Evolutionary conservation across 352 stramenopile genomes (phyloP), one percentile per base, ranked within the genome.

Genomic region (Globisporangium cylindrosporum): DNA sequence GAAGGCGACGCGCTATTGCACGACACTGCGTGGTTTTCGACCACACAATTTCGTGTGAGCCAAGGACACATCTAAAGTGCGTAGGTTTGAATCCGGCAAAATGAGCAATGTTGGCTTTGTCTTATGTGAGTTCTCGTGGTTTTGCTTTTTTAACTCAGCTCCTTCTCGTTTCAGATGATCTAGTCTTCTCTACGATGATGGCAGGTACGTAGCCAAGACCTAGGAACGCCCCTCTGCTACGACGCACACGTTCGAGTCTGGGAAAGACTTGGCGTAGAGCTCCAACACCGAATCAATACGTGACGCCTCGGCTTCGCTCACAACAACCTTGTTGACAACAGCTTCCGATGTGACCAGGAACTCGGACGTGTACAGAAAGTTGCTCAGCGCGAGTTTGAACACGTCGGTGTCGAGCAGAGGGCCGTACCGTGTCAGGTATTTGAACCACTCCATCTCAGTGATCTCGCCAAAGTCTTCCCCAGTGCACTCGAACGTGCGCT

Each of bases 281-380:
- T 62, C 57, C 14, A 62, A 25, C 36, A n/a, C 57, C 29, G 34
- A 25, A 7, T 69, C 64, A 5, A 70, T 70, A 15, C 57, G 57
- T n/a, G 29, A 36, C 5, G 90, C 71, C 83, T 93, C 91, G 53
- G 80, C 88, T 32, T 89, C 38, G 57, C 82, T 94, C 24, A 80
- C 71, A 53, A 86, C 75, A 8, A 88, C 62, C 14, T n/a, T 32
- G 18, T 62, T 56, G 34, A 70, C 64, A 12, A 70, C 41, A 25
- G 46, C n/a, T 14, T 24, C 65, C 9, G 34, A 4, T 2, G 46
- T 61, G 34, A 53, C 5, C 20, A 53, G 12, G 36, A 78, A 79
- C 68, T 82, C 70, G 53, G 70, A 68, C 25, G 57, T 74, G 70
- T 81, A 79, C 63, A 84, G 12, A 25, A 68, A 84, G 59, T 78